Evolutionary conservation across 2,329 filamentous ascomycete genomes (phyloP), one percentile per base, ranked within the genome.

Genomic region (Scolecobasidium constrictum): DNA sequence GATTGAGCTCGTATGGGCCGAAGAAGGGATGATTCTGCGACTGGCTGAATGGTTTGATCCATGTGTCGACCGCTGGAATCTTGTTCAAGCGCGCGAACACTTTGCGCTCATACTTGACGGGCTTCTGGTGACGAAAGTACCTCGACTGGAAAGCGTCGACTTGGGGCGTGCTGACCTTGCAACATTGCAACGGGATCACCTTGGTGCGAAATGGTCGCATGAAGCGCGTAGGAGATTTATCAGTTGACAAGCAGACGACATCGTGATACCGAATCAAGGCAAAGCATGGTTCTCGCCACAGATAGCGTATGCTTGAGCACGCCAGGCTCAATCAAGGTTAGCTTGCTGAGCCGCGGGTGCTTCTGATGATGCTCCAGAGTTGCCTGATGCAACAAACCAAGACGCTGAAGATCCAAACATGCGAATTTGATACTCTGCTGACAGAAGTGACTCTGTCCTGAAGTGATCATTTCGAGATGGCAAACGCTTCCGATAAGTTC

Each of bases 401-500:
- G n/a, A n/a, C n/a, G n/a, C n/a, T n/a, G n/a, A n/a, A n/a, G n/a
- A n/a, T n/a, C n/a, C n/a, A n/a, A n/a, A n/a, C n/a, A n/a, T n/a
- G n/a, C n/a, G n/a, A n/a, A n/a, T n/a, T n/a, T n/a, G n/a, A n/a
- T n/a, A n/a, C n/a, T n/a, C n/a, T n/a, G n/a, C n/a, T n/a, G n/a
- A n/a, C n/a, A n/a, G n/a, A n/a, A n/a, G n/a, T n/a, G n/a, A n/a
- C n/a, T n/a, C n/a, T n/a, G n/a, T n/a, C n/a, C n/a, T n/a, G n/a
- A n/a, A n/a, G n/a, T n/a, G n/a, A n/a, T n/a, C n/a, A n/a, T n/a
- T n/a, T n/a, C n/a, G n/a, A n/a, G 26, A 42, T 42, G 39, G 26
- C 21, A 11, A 17, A 16, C 21, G 7, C 26, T 13, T 9, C 39
- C 9, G 22, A 42, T 11, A 86, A 82, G 53, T 95, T 81, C 53